phyloP scores from a whole-genome alignment of 108 stramenopile species.

The Pelagomonas calceolata region DNA sequence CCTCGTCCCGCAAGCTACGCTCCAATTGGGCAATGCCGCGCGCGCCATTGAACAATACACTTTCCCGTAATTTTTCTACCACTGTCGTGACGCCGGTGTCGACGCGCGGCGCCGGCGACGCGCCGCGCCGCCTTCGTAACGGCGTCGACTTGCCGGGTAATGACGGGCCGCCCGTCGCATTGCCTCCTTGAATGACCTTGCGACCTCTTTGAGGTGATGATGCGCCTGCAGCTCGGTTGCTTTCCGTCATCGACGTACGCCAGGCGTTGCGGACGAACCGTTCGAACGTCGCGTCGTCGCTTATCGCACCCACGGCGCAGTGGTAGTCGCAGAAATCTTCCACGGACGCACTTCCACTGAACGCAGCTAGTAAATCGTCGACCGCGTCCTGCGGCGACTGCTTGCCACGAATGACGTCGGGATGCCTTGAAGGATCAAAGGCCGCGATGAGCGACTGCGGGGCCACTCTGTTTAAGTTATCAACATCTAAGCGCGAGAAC shows the following conservation, averaged over 20 bases:
- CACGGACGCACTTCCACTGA: slow-evolving; percentile 20
- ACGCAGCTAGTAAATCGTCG: slow-evolving; percentile 17
- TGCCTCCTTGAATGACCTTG: neutral
- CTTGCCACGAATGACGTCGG: slow-evolving; percentile 25
- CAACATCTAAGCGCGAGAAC: slow-evolving; percentile 16
- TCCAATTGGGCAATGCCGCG: neutral
- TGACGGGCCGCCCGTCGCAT: neutral
- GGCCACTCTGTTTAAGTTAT: slow-evolving; percentile 11
- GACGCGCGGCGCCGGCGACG: too few relatives aligned
- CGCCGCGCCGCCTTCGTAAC: too few relatives aligned
- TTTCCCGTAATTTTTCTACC: too few relatives aligned
- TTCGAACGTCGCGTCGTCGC: slow-evolving; percentile 35
- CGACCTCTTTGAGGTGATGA: neutral
- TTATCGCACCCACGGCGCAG: slow-evolving; percentile 7
- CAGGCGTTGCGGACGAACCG: slow-evolving; percentile 34
- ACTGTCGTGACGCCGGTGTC: neutral
- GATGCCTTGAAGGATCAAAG: slow-evolving; percentile 31
- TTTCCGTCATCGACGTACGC: slow-evolving; percentile 4
- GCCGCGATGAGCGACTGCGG: slow-evolving; percentile 11
- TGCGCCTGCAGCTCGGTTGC: neutral
- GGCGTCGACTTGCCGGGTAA: neutral
- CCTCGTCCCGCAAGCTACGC: neutral
- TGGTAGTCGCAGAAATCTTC: slow-evolving; percentile 29
- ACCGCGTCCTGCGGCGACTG: slow-evolving; percentile 17
- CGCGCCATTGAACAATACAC: neutral